Base-by-base conservation (phyloP, 2,329 filamentous ascomycete genomes). In the Hymenoscyphus albidus region DNA sequence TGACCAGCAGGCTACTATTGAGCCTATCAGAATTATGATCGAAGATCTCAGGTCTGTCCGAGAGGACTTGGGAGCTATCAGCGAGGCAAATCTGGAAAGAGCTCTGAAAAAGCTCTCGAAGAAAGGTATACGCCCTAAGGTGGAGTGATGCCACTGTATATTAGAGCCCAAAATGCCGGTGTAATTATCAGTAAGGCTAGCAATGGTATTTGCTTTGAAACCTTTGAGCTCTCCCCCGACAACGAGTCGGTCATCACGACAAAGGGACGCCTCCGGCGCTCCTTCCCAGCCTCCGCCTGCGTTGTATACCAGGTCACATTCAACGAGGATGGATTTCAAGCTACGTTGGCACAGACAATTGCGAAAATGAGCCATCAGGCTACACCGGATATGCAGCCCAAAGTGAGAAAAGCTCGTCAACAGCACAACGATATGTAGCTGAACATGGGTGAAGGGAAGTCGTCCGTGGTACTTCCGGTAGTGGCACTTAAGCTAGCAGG, bases 371-470 rank as follows among this genome's bases (percentile, higher is more conserved):
- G 64, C 57, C 60, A 62, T 31, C 58, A 65, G 40, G 10, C 38
- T 42, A 62, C 54, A n/a, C 13, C 16, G 2, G 62, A 58, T 13
- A 63, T 42, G 12, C 13, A 13, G 39, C 61, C 54, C 5, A 42
- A 27, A 39, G 61, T 51, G 18, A 31, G 16, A 58, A 62, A 62
- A 40, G 38, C 35, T 35, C 7, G 22, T 35, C 54, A 12, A 48
- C 44, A 22, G 27, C 54, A 58, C 38, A 40, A 48, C 27, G 84
- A 87, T n/a, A 82, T 90, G 77, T 86, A 90, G 69, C 74, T 91
- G 1, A 90, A 89, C 67, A 91, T 91, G 88, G 88, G 88, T 0
- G 83, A 89, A 70, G 88, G 88, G 0, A 91, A 91, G 67, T 86
- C 86, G 0, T 88, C 88, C 0, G 84, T 90, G 1, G 91, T 93